Base-by-base conservation (phyloP, 129 eudicot species). In the Lactuca saligna region DNA sequence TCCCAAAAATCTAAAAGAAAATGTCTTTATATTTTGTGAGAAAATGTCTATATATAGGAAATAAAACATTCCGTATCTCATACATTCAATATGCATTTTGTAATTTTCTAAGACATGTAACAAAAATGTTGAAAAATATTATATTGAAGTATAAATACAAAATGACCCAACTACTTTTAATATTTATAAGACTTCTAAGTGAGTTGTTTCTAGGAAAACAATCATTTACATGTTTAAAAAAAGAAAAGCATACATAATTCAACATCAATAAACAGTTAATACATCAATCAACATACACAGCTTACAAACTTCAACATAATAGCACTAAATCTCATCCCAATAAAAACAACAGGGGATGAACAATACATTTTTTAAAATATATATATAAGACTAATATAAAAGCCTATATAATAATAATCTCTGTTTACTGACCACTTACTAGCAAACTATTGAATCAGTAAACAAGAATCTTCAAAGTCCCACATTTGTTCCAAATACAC, bases 401-500 rank as follows among this genome's bases (percentile, higher is more conserved):
- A 66, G 63, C 68, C 69, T 72, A 72, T 50, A 61, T 35, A 51
- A 61, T 35, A 51, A 17, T 54, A 69, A 61, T 72, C 53, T 57
- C 16, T 48, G 54, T 75, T 75, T 57, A 74, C 53, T 65, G 60
- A 17, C 42, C 57, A 55, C 35, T 73, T 63, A 11, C 17, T 55
- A 75, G 67, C 63, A 49, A 75, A 10, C 54, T 34, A 15, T 14
- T 35, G 46, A 66, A 75, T 50, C 68, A 67, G 73, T 66, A 67
- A 66, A 66, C 68, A 66, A 66, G 48, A 75, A 66, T 51, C 74
- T 49, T 42, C 12, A 67, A 66, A 17, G 10, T 58, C 35, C 70
- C 68, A 63, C 71, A 42, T 20, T 50, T 35, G 14, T 25, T 25
- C 38, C 6, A 6, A 6, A 46, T 3, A 10, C n/a, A 11, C 4